A percentile compares a stretch with the other conserved stretches of the same genome.
phyloP scores from a whole-genome alignment of 108 stramenopile genomes.

The Heterococcus sp. region DNA sequence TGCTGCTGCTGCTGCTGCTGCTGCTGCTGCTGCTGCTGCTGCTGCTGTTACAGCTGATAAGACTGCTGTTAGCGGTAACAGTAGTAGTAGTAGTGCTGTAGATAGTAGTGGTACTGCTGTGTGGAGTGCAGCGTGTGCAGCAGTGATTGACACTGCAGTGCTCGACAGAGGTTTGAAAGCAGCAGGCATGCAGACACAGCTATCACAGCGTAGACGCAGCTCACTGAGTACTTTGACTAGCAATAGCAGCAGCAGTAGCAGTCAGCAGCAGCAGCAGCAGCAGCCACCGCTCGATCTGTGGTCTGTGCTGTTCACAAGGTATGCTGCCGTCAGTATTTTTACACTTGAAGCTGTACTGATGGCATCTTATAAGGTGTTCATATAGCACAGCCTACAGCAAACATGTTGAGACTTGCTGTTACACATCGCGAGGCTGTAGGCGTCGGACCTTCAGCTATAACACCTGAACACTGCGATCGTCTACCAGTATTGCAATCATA shows the following conservation, averaged over 20 bases:
- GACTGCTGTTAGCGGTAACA: not conserved
- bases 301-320: not conserved
- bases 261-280: not conserved
- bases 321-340: not conserved
- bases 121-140: not conserved
- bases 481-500: too few relatives aligned
- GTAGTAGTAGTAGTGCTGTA: too few relatives aligned
- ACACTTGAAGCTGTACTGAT: not conserved
- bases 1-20: conserved; percentile 1
- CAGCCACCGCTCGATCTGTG: not conserved
- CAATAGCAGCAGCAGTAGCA: not conserved
- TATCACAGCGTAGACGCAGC: too few relatives aligned
- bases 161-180: too few relatives aligned
- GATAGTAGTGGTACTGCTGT: not conserved
- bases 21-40: not conserved
- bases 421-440: not conserved
- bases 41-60: not conserved
- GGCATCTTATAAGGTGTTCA: not conserved
- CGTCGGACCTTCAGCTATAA: not conserved
- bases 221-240: too few relatives aligned
- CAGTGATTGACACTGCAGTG: too few relatives aligned
- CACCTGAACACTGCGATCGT: too few relatives aligned
- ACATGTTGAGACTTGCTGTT: not conserved
- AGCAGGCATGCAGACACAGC: too few relatives aligned
- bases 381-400: not conserved